These are phyloP conservation scores for Tremella yokohamensis DNA, from an alignment of 768 basidiomycete species.

Conservation along the genomic window DNA sequence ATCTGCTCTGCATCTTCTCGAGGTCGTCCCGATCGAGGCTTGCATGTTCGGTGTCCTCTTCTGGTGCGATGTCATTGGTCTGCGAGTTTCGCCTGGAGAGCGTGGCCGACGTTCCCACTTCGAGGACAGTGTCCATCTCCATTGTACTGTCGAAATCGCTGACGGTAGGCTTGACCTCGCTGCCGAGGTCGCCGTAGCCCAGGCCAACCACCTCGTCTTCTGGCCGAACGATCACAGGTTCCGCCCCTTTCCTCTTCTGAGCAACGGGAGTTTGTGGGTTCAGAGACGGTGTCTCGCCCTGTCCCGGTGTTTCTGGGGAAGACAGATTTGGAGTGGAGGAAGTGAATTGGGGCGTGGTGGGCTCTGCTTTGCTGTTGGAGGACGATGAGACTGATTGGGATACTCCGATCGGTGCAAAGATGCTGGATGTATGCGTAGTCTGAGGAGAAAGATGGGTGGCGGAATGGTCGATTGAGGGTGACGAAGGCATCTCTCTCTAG, in stretches of 20 bases:
- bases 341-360: background rate
- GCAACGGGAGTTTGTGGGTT: slow-evolving; percentile 8
- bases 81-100: background rate
- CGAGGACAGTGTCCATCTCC: background rate
- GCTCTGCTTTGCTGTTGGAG: background rate
- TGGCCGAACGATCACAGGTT: background rate
- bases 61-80: background rate
- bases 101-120: background rate
- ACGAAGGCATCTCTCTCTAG: too few species aligned
- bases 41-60: slow-evolving; percentile 1
- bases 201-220: slow-evolving; percentile 7
- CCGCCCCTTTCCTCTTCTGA: background rate
- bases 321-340: slow-evolving; percentile 9
- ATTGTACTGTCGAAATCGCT: background rate
- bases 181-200: slow-evolving; percentile 9
- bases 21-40: slow-evolving; percentile 15
- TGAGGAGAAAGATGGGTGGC: too few species aligned
- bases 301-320: slow-evolving; percentile 8
- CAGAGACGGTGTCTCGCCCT: slow-evolving; percentile 12
- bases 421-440: background rate
- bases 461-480: too few species aligned
- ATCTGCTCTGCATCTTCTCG: slow-evolving; percentile 14
- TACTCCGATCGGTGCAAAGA: slow-evolving; percentile 5
- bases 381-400: background rate
- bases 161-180: background rate